Percentiles rank a stretch among this genome's conserved stretches.
phyloP scores from a whole-genome alignment of 306 rosid genomes.

The Cicer judaicum region DNA sequence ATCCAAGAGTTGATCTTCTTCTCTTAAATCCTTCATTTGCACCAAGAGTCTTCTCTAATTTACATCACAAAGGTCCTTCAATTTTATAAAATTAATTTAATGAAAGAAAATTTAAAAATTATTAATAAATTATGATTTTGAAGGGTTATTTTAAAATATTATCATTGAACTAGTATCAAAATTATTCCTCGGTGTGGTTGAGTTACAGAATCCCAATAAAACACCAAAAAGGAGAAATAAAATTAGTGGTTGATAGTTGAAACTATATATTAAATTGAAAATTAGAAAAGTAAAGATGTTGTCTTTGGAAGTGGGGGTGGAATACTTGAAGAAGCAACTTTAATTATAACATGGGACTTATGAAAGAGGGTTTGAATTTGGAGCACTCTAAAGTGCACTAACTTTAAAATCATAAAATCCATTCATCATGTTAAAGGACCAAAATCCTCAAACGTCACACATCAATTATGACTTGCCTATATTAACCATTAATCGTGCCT shows the following conservation, averaged over 20 bases:
- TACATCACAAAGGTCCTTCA: too few species aligned
- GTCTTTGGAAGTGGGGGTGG: conserved; percentile 54
- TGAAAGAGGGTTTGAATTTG: conserved; percentile 38
- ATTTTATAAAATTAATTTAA: too few species aligned
- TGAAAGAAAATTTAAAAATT: too few species aligned
- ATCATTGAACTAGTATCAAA: neutral
- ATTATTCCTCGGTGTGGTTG: conserved; percentile 36
- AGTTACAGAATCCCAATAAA: conserved; percentile 53
- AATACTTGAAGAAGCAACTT: conserved; percentile 40
- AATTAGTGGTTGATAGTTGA: conserved; percentile 46
- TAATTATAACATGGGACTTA: conserved; percentile 24
- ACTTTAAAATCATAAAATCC: conserved; percentile 15
- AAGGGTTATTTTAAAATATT: neutral
- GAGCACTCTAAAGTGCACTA: conserved; percentile 29
- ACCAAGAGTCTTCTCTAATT: too few species aligned
- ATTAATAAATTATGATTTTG: neutral
- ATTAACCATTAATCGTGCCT: conserved; percentile 18
- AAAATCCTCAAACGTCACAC: conserved; percentile 38
- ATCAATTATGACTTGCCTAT: conserved; percentile 44
- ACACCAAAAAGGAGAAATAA: conserved; percentile 22
- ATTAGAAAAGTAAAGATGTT: conserved; percentile 27
- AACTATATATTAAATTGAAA: neutral
- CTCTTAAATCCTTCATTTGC: too few species aligned
- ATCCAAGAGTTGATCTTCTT: too few species aligned
- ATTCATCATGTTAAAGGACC: neutral